Percentiles rank a stretch among this genome's conserved stretches.
These are phyloP conservation scores for Macroventuria anomochaeta DNA, from an alignment of 2,329 filamentous ascomycete species.

Conservation along the genomic window DNA sequence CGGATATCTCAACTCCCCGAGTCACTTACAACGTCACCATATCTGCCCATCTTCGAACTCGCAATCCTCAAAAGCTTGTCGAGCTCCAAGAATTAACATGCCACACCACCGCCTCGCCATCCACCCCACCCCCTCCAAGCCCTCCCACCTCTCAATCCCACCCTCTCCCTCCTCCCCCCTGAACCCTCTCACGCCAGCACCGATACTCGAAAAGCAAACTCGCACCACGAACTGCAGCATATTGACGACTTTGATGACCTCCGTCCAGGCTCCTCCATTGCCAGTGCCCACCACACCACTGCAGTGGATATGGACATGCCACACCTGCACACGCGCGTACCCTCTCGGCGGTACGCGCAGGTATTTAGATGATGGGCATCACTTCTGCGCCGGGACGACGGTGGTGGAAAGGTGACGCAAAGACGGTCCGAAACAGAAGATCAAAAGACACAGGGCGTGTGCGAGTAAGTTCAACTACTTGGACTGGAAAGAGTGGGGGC, in stretches of 20 bases:
- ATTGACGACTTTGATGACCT: neutral
- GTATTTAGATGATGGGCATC: conserved; percentile 62
- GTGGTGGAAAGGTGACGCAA: conserved; percentile 45
- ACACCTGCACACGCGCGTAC: conserved; percentile 58
- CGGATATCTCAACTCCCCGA: neutral
- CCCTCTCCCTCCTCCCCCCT: conserved; percentile 54
- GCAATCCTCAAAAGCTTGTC: too few species aligned
- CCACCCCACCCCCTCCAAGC: conserved; percentile 50
- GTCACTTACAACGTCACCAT: too few species aligned
- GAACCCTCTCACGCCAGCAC: conserved; percentile 28
- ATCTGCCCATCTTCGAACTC: too few species aligned
- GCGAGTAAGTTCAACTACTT: conserved; percentile 60
- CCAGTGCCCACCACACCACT: conserved; percentile 37
- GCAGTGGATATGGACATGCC: conserved; percentile 62
- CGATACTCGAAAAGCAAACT: conserved; percentile 13
- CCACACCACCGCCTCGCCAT: conserved; percentile 32
- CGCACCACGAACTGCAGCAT: too few species aligned
- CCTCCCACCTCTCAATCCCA: conserved; percentile 53
- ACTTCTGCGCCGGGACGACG: conserved; percentile 59
- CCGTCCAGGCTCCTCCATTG: conserved; percentile 33
- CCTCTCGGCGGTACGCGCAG: conserved; percentile 58
- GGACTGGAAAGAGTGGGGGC: conserved; percentile 57
- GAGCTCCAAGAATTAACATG: neutral
- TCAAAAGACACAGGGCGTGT: conserved; percentile 52
- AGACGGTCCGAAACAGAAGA: neutral